A percentile compares a stretch with the other conserved stretches of the same genome.
Evolutionary conservation across 73 alveolate genomes (phyloP).

Genomic region (Paramecium sonneborni): DNA sequence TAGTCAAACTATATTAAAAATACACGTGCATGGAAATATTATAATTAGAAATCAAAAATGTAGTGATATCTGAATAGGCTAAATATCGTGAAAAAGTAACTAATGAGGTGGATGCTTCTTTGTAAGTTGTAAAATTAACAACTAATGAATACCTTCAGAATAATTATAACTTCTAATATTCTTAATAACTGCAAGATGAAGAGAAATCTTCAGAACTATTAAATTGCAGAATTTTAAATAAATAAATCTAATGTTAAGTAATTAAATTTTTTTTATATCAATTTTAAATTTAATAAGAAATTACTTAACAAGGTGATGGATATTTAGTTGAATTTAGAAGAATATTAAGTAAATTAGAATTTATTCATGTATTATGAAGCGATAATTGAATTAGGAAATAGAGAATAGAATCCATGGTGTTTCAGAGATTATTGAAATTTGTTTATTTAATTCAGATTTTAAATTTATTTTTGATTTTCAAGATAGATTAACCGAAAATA

Average conservation of each 20-base stretch:
- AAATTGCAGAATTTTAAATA: background rate
- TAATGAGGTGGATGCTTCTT: background rate
- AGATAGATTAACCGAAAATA: background rate
- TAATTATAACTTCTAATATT: background rate
- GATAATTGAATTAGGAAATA: background rate
- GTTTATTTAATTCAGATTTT: background rate
- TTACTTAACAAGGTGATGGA: background rate
- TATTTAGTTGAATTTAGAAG: background rate
- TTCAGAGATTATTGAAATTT: background rate
- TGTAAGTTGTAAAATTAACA: background rate
- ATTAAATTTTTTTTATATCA: too few relatives aligned
- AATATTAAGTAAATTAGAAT: background rate
- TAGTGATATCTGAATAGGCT: too few relatives aligned
- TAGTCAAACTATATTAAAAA: too few relatives aligned
- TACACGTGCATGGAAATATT: too few relatives aligned
- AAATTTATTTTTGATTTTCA: background rate
- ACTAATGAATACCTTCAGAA: background rate
- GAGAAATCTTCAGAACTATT: background rate
- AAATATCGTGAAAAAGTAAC: too few relatives aligned
- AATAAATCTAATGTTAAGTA: background rate
- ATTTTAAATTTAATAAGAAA: too few relatives aligned
- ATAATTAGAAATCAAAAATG: too few relatives aligned
- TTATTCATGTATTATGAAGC: background rate
- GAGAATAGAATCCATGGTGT: background rate
- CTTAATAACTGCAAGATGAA: background rate